Percentiles rank a stretch among this genome's conserved stretches.
These are phyloP conservation scores for Dactylis glomerata DNA, from an alignment of 176 grass and related monocot genomes.

Conservation along the genomic window DNA sequence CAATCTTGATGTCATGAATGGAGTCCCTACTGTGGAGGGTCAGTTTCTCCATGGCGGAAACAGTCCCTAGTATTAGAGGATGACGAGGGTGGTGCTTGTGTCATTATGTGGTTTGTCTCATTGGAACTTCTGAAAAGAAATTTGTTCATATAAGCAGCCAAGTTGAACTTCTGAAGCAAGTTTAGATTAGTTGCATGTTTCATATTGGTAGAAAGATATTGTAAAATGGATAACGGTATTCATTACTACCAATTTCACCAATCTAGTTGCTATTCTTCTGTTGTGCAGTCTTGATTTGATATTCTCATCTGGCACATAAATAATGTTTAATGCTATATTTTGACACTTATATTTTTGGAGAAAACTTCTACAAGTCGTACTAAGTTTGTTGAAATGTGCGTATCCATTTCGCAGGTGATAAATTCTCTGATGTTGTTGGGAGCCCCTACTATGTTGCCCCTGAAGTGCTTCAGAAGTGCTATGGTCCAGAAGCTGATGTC, in stretches of 20 bases:
- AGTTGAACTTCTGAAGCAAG: not conserved
- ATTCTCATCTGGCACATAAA: constrained; percentile 5
- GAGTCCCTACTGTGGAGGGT: not conserved
- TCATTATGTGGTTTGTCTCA: not conserved
- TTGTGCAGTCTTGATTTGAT: not conserved
- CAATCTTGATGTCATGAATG: not conserved
- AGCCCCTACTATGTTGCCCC: constrained; percentile 99
- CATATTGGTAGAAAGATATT: not conserved
- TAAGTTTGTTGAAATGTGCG: constrained; percentile 14
- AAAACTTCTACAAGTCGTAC: not conserved
- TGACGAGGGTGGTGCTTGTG: not conserved
- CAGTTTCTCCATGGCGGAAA: not conserved
- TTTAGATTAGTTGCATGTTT: not conserved
- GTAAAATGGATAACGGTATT: not conserved
- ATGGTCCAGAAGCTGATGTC: constrained; percentile 98
- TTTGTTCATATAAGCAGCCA: not conserved
- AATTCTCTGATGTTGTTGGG: constrained; percentile 94
- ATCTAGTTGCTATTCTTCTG: constrained; percentile 1
- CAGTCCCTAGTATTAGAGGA: not conserved
- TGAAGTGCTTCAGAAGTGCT: constrained; percentile 91
- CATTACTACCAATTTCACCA: not conserved
- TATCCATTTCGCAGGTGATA: constrained; percentile 54
- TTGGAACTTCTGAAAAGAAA: not conserved
- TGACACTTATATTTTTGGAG: not conserved
- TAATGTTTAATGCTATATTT: not conserved